Conservation (phyloP, 768 basidiomycete genomes). For the Rubroboletus satanas region DNA sequence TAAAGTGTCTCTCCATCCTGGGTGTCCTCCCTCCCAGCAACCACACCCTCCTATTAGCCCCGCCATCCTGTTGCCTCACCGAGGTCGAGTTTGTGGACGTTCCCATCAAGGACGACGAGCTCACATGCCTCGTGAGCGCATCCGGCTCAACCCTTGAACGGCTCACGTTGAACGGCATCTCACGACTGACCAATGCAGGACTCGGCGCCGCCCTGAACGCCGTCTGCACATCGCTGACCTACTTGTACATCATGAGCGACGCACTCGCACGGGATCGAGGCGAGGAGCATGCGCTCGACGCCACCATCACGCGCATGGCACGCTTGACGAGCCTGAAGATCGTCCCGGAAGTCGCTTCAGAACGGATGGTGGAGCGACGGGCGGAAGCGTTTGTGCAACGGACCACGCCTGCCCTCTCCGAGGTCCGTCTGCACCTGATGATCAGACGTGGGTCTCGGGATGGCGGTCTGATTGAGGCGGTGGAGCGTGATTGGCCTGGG, state of each 20-base stretch:
- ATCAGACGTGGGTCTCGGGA: not conserved
- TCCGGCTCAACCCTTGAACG: constrained; percentile 5
- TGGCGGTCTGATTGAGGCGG: not conserved
- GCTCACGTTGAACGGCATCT: not conserved
- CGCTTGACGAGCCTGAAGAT: constrained; percentile 1
- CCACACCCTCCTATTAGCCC: not conserved
- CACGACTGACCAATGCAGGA: constrained; percentile 2
- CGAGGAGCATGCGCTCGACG: constrained; percentile 9
- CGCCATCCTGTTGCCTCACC: not conserved
- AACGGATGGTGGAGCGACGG: constrained; percentile 8
- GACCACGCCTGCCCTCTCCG: not conserved
- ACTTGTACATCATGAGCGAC: not conserved
- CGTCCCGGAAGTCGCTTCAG: not conserved
- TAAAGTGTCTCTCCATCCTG: constrained; percentile 4
- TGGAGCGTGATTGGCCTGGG: constrained; percentile 1
- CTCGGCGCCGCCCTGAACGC: not conserved
- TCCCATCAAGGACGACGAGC: constrained; percentile 9
- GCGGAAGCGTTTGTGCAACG: not conserved
- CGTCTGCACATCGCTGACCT: not conserved
- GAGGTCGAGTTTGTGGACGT: not conserved
- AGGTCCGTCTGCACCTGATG: not conserved
- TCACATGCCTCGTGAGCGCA: constrained; percentile 2
- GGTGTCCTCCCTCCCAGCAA: not conserved
- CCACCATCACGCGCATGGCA: not conserved
- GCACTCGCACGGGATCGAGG: not conserved